A percentile compares a stretch with the other conserved stretches of the same genome.
These are phyloP conservation scores for Macrolepiota fuliginosa DNA, from an alignment of 768 basidiomycete genomes.

Conservation along the genomic window DNA sequence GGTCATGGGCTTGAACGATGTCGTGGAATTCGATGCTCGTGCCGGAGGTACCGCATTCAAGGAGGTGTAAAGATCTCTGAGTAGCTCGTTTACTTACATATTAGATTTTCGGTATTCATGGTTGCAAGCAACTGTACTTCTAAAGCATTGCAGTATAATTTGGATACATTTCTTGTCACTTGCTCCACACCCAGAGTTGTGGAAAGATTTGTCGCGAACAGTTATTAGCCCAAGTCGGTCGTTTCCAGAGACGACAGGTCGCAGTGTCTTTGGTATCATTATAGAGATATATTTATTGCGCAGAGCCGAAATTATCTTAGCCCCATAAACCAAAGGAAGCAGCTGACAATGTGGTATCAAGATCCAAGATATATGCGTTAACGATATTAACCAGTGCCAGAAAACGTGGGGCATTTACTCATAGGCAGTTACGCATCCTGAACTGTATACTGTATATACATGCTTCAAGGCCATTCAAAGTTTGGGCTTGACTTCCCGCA, in stretches of 20 bases:
- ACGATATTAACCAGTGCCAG: background rate
- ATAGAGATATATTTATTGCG: background rate
- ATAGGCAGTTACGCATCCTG: background rate
- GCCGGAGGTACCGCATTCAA: conserved; percentile 60
- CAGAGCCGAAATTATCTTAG: background rate
- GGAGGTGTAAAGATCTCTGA: conserved; percentile 1
- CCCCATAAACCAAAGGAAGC: background rate
- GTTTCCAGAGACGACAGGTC: background rate
- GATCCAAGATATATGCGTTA: background rate
- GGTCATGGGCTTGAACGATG: conserved; percentile 66
- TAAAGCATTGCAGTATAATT: background rate
- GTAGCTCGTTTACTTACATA: background rate
- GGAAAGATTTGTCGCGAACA: background rate
- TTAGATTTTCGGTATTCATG: background rate
- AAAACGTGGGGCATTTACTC: background rate
- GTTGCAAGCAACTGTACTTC: background rate
- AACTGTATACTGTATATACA: background rate
- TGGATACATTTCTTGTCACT: background rate
- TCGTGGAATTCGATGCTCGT: conserved; percentile 50
- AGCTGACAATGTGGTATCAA: background rate
- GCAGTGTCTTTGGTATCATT: background rate
- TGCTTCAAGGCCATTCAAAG: conserved; percentile 15
- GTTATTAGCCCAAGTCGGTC: background rate
- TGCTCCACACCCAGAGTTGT: background rate
- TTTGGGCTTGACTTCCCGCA: conserved; percentile 27